Evolutionary conservation across 2,329 filamentous ascomycete genomes (phyloP), one percentile per base, ranked within the genome.

Genomic region (Pochonia chlamydosporia): DNA sequence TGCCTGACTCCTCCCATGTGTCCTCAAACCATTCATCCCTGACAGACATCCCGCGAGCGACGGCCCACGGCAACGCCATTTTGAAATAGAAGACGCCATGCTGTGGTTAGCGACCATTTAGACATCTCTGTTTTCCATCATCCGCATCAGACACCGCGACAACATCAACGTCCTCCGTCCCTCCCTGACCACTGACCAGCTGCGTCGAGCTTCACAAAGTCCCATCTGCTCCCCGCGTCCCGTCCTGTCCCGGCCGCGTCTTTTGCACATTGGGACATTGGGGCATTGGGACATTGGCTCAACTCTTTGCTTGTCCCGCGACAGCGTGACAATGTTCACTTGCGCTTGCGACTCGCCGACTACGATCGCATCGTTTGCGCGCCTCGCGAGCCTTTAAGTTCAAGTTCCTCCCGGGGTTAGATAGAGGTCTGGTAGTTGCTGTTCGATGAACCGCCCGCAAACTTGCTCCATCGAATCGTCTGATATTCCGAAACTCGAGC

Each of bases 251-350:
- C 25, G 30, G 47, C 43, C 47, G 46, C 47, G 43, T 39, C 35
- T 16, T 23, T 31, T 16, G 36, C 24, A 42, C 25, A 13, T 43
- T 9, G 11, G 24, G 16, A 43, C 26, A 24, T 39, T 7, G 46
- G 16, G 23, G 36, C 20, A 14, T 39, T 10, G 6, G 24, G 20
- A 46, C 26, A 33, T 43, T n/a, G 47, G 24, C 14, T 30, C 28
- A 37, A 25, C 36, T 36, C 20, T 25, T 50, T 36, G 26, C 14
- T 20, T 14, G 26, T 44, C 43, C 41, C 43, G 49, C 46, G 39
- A 43, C 37, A 37, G 50, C 52, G 49, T 54, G 49, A 61, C 51
- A 47, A 61, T 59, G 58, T 57, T 52, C 47, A 47, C 51, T 55
- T 48, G 56, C 53, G 49, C 50, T 44, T 51, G 48, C 53, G 54